Percentiles rank a stretch among this genome's conserved stretches.
Conservation (phyloP, 306 rosid species). For the Inga oerstediana region DNA sequence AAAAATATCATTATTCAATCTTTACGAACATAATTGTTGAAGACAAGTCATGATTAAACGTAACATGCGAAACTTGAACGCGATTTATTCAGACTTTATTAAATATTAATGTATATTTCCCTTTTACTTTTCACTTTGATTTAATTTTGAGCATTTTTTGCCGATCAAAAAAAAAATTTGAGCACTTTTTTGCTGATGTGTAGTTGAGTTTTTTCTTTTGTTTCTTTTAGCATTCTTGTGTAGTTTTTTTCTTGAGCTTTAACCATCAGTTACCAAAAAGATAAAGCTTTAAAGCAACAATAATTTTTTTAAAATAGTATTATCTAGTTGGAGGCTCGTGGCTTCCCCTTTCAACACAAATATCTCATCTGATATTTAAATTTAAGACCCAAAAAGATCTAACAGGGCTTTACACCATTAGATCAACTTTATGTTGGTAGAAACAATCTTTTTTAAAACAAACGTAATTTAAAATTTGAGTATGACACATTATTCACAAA, state of each 20-base stretch:
- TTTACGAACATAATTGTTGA: not conserved
- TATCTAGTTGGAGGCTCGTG: too few relatives aligned
- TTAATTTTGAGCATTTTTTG: not conserved
- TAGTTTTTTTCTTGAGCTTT: too few relatives aligned
- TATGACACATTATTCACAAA: not conserved
- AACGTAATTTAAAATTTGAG: not conserved
- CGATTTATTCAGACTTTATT: not conserved
- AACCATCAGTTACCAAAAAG: too few relatives aligned
- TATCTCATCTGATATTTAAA: rapidly evolving
- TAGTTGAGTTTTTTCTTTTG: too few relatives aligned
- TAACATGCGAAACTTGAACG: not conserved
- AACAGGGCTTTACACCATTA: rapidly evolving
- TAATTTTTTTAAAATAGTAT: too few relatives aligned
- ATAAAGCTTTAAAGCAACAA: too few relatives aligned
- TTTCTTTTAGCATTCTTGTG: too few relatives aligned
- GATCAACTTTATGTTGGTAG: too few relatives aligned
- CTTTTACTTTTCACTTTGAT: not conserved
- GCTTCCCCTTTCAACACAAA: too few relatives aligned
- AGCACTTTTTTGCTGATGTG: not conserved
- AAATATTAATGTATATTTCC: not conserved
- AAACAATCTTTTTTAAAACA: too few relatives aligned
- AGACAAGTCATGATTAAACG: not conserved
- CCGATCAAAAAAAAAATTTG: not conserved
- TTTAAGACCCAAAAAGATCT: rapidly evolving
- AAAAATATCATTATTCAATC: too few relatives aligned